Conservation (phyloP, 768 basidiomycete genomes). For the Fomitopsis pulvina region DNA sequence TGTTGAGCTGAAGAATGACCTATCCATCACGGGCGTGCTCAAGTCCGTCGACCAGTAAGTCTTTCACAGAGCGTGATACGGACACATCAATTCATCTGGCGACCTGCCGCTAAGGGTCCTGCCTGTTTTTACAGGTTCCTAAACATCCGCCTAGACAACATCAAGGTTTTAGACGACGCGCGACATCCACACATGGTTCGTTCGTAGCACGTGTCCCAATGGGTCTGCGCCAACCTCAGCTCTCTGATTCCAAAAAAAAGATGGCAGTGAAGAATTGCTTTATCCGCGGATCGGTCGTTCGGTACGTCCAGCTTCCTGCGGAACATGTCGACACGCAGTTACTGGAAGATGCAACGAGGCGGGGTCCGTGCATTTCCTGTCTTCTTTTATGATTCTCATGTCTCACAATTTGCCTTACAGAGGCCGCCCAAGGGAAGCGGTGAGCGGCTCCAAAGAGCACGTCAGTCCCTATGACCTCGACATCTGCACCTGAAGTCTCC, state of each 20-base stretch:
- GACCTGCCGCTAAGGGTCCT: background rate
- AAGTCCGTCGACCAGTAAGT: conserved; percentile 98
- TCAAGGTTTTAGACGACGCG: conserved; percentile 86
- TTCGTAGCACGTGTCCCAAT: background rate
- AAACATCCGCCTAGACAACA: conserved; percentile 93
- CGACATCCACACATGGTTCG: conserved; percentile 96
- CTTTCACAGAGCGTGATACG: background rate
- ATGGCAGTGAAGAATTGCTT: conserved; percentile 99
- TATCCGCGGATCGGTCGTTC: conserved; percentile 95
- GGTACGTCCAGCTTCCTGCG: conserved; percentile 92
- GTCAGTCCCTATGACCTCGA: too few relatives aligned
- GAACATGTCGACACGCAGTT: conserved; percentile 93
- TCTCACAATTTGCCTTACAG: background rate
- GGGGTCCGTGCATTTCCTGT: conserved; percentile 50
- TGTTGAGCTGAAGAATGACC: conserved; percentile 97
- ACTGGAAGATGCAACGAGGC: conserved; percentile 91
- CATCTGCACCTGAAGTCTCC: too few relatives aligned
- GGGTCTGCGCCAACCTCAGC: background rate
- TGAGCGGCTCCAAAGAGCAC: too few relatives aligned
- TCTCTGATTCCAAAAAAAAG: conserved; percentile 46
- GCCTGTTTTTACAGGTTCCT: conserved; percentile 53
- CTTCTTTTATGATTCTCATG: background rate
- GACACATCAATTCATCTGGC: background rate
- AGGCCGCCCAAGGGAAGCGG: conserved; percentile 2
- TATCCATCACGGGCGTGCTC: conserved; percentile 90